Evolutionary conservation across 225 moss, liverwort and hornwort genomes (phyloP), one percentile per base, ranked within the genome.

Genomic region (Straminergon stramineum): DNA sequence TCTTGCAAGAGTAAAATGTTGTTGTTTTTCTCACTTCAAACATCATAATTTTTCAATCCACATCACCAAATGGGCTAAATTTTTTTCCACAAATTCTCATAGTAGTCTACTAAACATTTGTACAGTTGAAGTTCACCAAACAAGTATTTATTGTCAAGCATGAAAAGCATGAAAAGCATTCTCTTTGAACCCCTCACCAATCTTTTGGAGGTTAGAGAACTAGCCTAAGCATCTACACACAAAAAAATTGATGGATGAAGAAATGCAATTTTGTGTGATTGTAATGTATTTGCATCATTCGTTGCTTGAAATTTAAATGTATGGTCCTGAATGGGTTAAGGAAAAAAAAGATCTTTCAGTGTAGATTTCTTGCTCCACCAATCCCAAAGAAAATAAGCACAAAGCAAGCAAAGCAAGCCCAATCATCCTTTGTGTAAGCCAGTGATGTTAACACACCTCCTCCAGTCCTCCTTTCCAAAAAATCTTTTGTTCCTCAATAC

Each of bases 291-390:
- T 35, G 35, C 0, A 0, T 21, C 34, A 34, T 22, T 76, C 1
- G 1, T 13, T 21, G 13, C 8, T 34, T 35, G 35, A 53, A 22
- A 14, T 53, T 14, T 14, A 21, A 55, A 35, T 0, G 53, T 0
- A 22, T 22, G 77, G 35, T 35, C 5, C 5, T 14, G 0, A 8
- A 14, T 5, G 35, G 2, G 0, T 53, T 13, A 2, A 31, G 5
- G 22, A 9, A 48, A 48, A 48, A 55, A 56, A 19, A 63, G 56
- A 56, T 56, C 56, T 57, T 57, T 57, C 20, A 1, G 23, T 15
- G 15, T 9, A 14, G 15, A 77, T 34, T 77, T 22, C 1, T 8
- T 55, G 2, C 22, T 14, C 3, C 2, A 45, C 48, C 48, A 75
- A 51, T 75, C 31, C 51, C 32, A 11, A 31, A 32, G 2, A 7